Percentiles rank a stretch among this genome's conserved stretches.
These are phyloP conservation scores for Drechslerella dactyloides DNA, from an alignment of 2,329 filamentous ascomycete genomes.

Conservation along the genomic window DNA sequence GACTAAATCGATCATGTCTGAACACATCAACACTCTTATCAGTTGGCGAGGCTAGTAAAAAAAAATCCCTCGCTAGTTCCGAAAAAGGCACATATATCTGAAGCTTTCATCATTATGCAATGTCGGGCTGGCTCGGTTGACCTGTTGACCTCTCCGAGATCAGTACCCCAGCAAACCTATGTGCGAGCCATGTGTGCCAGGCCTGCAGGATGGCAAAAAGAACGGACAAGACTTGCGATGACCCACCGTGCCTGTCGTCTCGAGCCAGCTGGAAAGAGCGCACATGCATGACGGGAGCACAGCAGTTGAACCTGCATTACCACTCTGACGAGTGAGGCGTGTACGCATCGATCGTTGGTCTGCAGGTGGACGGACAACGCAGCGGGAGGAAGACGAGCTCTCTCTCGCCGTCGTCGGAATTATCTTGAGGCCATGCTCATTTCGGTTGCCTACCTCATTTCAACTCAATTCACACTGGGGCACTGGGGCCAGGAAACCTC, in stretches of 20 bases:
- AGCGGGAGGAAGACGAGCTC: constrained; percentile 6
- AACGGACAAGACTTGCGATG: not conserved
- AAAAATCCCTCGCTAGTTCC: not conserved
- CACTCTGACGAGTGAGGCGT: not conserved
- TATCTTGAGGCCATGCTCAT: not conserved
- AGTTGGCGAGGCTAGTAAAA: not conserved
- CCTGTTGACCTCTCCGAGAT: too few relatives aligned
- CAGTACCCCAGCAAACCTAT: too few relatives aligned
- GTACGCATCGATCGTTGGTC: constrained; percentile 8
- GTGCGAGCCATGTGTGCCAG: not conserved
- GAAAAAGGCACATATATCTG: not conserved
- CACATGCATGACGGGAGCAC: constrained; percentile 36
- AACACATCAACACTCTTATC: not conserved
- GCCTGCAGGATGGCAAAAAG: not conserved
- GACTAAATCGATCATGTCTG: not conserved
- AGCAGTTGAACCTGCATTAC: constrained; percentile 47
- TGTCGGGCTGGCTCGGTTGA: too few relatives aligned
- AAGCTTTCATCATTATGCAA: too few relatives aligned
- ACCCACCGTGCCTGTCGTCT: not conserved
- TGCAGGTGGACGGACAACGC: constrained; percentile 28
- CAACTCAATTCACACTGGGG: not conserved
- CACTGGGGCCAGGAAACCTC: not conserved
- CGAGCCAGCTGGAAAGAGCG: not conserved
- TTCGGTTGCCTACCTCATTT: not conserved
- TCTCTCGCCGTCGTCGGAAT: not conserved